Conservation (phyloP, 306 rosid species). For the Quercus alba region DNA sequence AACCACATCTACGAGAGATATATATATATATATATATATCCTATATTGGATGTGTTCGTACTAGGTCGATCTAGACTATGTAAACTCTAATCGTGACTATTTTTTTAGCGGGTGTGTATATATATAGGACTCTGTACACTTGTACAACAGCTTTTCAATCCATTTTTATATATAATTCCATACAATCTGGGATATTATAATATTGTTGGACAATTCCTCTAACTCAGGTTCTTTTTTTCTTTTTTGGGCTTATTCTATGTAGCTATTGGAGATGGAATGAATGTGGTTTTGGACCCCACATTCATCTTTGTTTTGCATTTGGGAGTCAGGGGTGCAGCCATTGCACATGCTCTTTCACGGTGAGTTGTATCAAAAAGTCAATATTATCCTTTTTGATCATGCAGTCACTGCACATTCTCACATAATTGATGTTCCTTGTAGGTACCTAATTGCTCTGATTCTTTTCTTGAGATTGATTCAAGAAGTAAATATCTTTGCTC, state of each 20-base stretch:
- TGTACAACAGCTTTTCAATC: too few relatives aligned
- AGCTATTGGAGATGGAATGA: slow-evolving; percentile 68
- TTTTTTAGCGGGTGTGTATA: too few relatives aligned
- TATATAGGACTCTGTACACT: too few relatives aligned
- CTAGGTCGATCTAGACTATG: too few relatives aligned
- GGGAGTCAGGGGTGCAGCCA: slow-evolving; percentile 92
- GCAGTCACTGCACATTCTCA: not conserved
- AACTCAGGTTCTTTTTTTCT: not conserved
- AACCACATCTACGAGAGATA: too few relatives aligned
- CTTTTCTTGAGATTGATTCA: slow-evolving; percentile 55
- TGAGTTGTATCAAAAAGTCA: slow-evolving; percentile 30
- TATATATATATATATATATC: too few relatives aligned
- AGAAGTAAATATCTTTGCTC: slow-evolving; percentile 72
- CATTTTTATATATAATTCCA: too few relatives aligned
- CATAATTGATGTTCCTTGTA: slow-evolving; percentile 16
- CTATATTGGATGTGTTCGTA: too few relatives aligned
- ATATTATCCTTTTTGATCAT: too few relatives aligned
- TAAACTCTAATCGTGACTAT: too few relatives aligned
- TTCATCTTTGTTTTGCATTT: slow-evolving; percentile 63
- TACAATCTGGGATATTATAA: too few relatives aligned
- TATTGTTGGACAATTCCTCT: not conserved
- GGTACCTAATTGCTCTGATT: slow-evolving; percentile 72
- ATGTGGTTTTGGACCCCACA: slow-evolving; percentile 71
- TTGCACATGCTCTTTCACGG: slow-evolving; percentile 94
- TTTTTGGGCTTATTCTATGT: not conserved